Conservation (phyloP, 2,329 filamentous ascomycete genomes). For the Xylariaceae sp. region DNA sequence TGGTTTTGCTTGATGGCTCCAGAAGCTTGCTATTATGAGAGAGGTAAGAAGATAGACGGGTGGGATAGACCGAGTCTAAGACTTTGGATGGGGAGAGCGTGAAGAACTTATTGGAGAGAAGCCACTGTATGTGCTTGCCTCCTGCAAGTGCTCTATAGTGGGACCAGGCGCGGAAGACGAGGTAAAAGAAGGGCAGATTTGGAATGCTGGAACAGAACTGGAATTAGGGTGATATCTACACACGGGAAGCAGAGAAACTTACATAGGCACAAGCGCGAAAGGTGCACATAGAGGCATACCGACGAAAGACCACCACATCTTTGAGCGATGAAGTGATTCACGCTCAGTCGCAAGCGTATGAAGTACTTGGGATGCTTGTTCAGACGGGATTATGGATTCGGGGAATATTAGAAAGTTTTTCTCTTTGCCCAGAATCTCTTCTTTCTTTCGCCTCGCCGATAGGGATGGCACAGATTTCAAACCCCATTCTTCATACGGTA, state of each 20-base stretch:
- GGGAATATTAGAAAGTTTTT: slow-evolving; percentile 77
- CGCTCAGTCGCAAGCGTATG: slow-evolving; percentile 72
- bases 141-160: slow-evolving; percentile 85
- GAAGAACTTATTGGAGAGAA: slow-evolving; percentile 70
- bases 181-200: slow-evolving; percentile 95
- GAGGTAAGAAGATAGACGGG: slow-evolving; percentile 19
- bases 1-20: slow-evolving; percentile 20
- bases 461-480: slow-evolving; percentile 90
- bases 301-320: slow-evolving; percentile 74
- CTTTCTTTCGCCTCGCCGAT: slow-evolving; percentile 60
- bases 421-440: slow-evolving; percentile 59
- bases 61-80: slow-evolving; percentile 69
- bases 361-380: slow-evolving; percentile 63
- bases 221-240: slow-evolving; percentile 13
- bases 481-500: slow-evolving; percentile 97
- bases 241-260: slow-evolving; percentile 37
- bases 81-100: slow-evolving; percentile 60
- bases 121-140: slow-evolving; percentile 78
- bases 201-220: slow-evolving; percentile 72
- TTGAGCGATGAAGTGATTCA: slow-evolving; percentile 70
- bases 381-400: slow-evolving; percentile 59
- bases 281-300: slow-evolving; percentile 82
- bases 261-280: slow-evolving; percentile 82
- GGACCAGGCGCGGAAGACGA: slow-evolving; percentile 86
- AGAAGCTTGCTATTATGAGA: too few relatives aligned